Percentiles rank a stretch among this genome's conserved stretches.
phyloP scores from a whole-genome alignment of 371 early-diverging fungal genomes.

The Rhizomucor pusillus region DNA sequence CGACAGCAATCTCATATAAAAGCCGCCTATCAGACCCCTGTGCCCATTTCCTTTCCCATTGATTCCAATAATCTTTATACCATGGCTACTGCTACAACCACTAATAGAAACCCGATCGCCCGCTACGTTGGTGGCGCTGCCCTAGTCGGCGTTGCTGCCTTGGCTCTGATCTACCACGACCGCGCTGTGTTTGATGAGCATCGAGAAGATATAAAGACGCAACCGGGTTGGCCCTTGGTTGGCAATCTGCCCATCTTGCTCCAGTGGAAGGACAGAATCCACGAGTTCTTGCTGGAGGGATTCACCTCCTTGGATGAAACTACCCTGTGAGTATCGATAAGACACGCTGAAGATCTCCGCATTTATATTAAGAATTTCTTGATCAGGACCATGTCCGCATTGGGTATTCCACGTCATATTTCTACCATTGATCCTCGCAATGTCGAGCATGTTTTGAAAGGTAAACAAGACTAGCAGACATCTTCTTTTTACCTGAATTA shows the following conservation, averaged over 20 bases:
- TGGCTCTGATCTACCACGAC: slow-evolving; percentile 26
- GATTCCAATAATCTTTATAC: neutral
- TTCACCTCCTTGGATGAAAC: slow-evolving; percentile 16
- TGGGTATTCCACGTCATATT: slow-evolving; percentile 29
- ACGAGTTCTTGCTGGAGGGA: slow-evolving; percentile 18
- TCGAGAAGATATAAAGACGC: slow-evolving; percentile 17
- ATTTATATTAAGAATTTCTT: neutral
- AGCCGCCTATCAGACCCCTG: too few species aligned
- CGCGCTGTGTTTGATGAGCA: slow-evolving; percentile 25
- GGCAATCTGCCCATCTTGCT: slow-evolving; percentile 20
- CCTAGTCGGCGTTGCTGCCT: slow-evolving; percentile 17
- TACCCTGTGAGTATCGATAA: slow-evolving; percentile 16
- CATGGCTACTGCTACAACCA: neutral
- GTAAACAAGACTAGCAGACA: too few species aligned
- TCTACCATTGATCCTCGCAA: slow-evolving; percentile 45
- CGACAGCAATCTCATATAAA: too few species aligned
- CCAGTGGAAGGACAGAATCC: slow-evolving; percentile 19
- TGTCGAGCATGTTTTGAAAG: slow-evolving; percentile 36
- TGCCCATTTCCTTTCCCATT: neutral
- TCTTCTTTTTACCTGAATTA: too few species aligned
- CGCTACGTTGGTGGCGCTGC: slow-evolving; percentile 10
- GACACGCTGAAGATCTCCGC: neutral
- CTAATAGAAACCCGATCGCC: slow-evolving; percentile 2
- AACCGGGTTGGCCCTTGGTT: slow-evolving; percentile 24
- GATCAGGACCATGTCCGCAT: slow-evolving; percentile 21